A percentile compares a stretch with the other conserved stretches of the same genome.
These are phyloP conservation scores for Astrocystis sublimbata DNA, from an alignment of 495 filamentous ascomycete species.

Conservation along the genomic window DNA sequence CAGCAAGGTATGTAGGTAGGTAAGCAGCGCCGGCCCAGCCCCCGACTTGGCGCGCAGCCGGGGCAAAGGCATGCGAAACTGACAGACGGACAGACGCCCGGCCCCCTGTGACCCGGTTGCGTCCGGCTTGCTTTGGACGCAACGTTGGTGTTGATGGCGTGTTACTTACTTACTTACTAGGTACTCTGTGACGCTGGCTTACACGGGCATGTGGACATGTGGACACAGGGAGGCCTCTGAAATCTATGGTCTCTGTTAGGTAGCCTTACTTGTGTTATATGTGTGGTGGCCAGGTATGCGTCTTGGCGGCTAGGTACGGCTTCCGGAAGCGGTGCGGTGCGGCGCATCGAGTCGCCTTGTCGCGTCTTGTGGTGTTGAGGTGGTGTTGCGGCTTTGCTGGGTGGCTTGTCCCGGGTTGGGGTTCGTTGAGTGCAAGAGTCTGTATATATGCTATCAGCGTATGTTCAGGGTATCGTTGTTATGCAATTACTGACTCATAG, in stretches of 20 bases:
- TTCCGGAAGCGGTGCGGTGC: background rate
- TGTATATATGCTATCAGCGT: background rate
- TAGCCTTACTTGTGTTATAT: too few species aligned
- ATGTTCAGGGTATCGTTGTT: background rate
- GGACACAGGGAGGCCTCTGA: too few species aligned
- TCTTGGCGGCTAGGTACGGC: background rate
- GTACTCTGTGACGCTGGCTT: too few species aligned
- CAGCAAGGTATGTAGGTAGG: background rate
- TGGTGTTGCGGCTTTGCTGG: background rate
- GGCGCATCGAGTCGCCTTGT: too few species aligned
- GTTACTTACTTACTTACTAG: background rate
- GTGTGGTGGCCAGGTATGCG: too few species aligned
- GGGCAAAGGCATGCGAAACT: too few species aligned
- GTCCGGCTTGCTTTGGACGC: background rate
- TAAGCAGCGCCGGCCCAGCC: background rate
- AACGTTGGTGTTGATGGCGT: background rate
- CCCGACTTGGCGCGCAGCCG: background rate
- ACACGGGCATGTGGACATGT: too few species aligned
- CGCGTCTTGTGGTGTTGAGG: too few species aligned
- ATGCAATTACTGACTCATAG: too few species aligned
- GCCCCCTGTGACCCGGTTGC: background rate
- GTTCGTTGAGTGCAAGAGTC: background rate
- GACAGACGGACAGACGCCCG: background rate
- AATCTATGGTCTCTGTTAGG: too few species aligned
- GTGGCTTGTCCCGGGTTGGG: background rate